Conservation (phyloP, 441 rosid species). For the Erodium trifolium region DNA sequence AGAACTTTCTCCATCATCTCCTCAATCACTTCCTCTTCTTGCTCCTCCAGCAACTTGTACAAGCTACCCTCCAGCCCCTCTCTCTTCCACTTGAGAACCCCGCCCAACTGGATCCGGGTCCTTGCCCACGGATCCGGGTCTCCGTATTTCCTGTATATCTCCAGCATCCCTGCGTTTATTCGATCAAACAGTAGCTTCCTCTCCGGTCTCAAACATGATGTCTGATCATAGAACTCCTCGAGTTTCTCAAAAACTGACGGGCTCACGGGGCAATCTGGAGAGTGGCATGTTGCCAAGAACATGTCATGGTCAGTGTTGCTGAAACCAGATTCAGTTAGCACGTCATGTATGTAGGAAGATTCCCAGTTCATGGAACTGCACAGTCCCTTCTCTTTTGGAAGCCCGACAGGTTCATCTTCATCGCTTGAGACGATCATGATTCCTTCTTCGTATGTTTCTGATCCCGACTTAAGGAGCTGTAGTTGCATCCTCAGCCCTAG, state of each 20-base stretch:
- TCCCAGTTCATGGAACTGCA: conserved; percentile 39
- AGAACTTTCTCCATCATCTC: conserved; percentile 24
- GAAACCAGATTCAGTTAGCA: conserved; percentile 44
- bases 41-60: conserved; percentile 24
- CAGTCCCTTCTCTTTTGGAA: conserved; percentile 27
- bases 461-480: conserved; percentile 76
- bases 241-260: conserved; percentile 61
- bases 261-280: conserved; percentile 54
- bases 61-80: conserved; percentile 36
- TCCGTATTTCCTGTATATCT: conserved; percentile 33
- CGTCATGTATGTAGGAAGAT: conserved; percentile 41
- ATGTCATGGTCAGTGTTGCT: conserved; percentile 33
- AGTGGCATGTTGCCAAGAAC: conserved; percentile 49
- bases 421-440: conserved; percentile 54
- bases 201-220: conserved; percentile 44
- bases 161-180: conserved; percentile 46
- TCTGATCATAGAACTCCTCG: conserved; percentile 38
- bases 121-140: not conserved
- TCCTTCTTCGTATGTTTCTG: conserved; percentile 58
- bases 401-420: conserved; percentile 35
- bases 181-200: conserved; percentile 66
- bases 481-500: conserved; percentile 92
- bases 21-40: conserved; percentile 24
- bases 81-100: no score
- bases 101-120: no score